phyloP scores from a whole-genome alignment of 306 rosid genomes.

The Carpinus fangiana region DNA sequence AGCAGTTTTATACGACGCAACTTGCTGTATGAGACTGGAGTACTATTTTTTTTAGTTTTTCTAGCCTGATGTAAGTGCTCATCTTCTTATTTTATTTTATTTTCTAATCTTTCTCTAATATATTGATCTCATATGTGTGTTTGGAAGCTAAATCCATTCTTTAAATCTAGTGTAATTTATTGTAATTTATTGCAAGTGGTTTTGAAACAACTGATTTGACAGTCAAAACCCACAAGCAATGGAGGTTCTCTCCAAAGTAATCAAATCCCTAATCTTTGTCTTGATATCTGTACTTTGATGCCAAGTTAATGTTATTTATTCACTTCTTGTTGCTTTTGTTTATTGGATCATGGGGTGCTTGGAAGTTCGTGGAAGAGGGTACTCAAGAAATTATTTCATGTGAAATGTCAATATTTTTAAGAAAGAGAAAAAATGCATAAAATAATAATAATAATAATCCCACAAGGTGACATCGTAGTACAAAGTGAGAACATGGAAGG shows the following conservation, averaged over 20 bases:
- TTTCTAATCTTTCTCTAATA: neutral
- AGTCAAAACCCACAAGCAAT: conserved; percentile 23
- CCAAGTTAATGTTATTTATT: neutral
- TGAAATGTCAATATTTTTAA: conserved; percentile 30
- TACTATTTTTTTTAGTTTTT: no score
- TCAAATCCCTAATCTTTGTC: neutral
- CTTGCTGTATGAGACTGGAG: neutral
- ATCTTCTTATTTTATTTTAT: neutral
- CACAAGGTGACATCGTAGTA: conserved; percentile 34
- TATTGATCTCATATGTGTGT: neutral
- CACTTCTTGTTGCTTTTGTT: conserved; percentile 8
- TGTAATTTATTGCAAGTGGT: conserved; percentile 1
- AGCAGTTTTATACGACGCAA: neutral
- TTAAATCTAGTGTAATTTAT: neutral
- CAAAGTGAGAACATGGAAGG: conserved; percentile 32
- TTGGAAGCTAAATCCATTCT: neutral
- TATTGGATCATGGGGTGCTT: conserved; percentile 19
- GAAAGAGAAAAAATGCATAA: conserved; percentile 6
- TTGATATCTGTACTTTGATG: conserved; percentile 14
- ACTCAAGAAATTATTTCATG: conserved; percentile 52
- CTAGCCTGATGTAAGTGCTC: neutral
- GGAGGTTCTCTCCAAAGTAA: neutral
- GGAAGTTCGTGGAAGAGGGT: conserved; percentile 52
- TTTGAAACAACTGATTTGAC: neutral
- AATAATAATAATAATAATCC: conserved; percentile 25